These are phyloP conservation scores for Sclerotinia trifoliorum DNA, from an alignment of 2,329 filamentous ascomycete genomes.

Conservation along the genomic window DNA sequence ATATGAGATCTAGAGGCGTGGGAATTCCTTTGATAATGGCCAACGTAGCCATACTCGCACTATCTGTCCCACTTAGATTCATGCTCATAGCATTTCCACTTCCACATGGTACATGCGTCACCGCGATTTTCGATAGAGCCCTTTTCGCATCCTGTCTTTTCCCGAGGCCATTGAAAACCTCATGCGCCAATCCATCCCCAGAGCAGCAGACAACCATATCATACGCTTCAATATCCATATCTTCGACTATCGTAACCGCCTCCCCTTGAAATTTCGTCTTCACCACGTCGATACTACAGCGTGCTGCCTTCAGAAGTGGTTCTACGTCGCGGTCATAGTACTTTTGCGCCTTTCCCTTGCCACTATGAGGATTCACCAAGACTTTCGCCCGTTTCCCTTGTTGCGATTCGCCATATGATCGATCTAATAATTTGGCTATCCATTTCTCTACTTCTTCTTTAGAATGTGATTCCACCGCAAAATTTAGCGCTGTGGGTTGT, in stretches of 20 bases:
- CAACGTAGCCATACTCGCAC: slow-evolving; percentile 72
- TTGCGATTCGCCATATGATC: slow-evolving; percentile 69
- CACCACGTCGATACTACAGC: slow-evolving; percentile 72
- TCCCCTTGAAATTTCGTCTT: slow-evolving; percentile 72
- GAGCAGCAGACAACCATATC: slow-evolving; percentile 89
- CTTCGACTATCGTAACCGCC: slow-evolving; percentile 72
- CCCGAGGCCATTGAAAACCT: slow-evolving; percentile 91
- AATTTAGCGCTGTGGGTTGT: slow-evolving; percentile 59
- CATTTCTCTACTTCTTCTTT: slow-evolving; percentile 47
- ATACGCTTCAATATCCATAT: slow-evolving; percentile 73
- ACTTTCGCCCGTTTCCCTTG: slow-evolving; percentile 78
- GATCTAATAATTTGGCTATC: slow-evolving; percentile 62
- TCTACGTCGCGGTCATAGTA: slow-evolving; percentile 73
- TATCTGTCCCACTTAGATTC: slow-evolving; percentile 81
- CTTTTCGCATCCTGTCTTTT: slow-evolving; percentile 70
- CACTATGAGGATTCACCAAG: slow-evolving; percentile 86
- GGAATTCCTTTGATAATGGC: slow-evolving; percentile 82
- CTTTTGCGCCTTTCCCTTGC: slow-evolving; percentile 72
- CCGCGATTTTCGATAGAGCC: slow-evolving; percentile 73
- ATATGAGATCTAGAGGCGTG: slow-evolving; percentile 82
- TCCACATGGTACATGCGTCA: slow-evolving; percentile 86
- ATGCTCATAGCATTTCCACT: slow-evolving; percentile 92
- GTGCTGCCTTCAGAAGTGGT: slow-evolving; percentile 79
- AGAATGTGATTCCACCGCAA: slow-evolving; percentile 48
- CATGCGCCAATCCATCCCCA: slow-evolving; percentile 86